Evolutionary conservation across 2,329 filamentous ascomycete genomes (phyloP).

Genomic region (Beauveria sp.): DNA sequence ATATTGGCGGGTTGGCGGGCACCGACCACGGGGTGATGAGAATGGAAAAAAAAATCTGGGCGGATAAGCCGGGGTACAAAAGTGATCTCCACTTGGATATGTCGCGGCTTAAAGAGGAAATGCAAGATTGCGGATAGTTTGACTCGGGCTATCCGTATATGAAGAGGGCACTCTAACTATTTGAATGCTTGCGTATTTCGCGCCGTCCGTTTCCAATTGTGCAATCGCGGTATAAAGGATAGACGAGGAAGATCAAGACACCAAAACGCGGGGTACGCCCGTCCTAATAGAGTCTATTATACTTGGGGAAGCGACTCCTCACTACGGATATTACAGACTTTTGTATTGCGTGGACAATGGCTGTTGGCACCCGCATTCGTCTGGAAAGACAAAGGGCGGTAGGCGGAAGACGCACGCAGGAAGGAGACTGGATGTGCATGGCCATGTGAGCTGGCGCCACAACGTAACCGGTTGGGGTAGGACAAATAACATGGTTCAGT

Average conservation of each 20-base stretch:
- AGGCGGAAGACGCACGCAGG: not conserved
- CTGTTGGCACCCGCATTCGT: not conserved
- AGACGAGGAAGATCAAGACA: no score
- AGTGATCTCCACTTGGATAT: not conserved
- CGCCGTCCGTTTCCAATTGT: no score
- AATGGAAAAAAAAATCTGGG: not conserved
- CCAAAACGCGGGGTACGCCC: not conserved
- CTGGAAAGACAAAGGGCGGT: not conserved
- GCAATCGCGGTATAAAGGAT: no score
- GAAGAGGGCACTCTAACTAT: no score
- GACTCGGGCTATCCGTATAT: not conserved
- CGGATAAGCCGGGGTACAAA: not conserved
- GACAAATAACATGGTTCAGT: not conserved
- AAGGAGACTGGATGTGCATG: not conserved
- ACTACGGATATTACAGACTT: no score
- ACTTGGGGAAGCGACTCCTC: not conserved
- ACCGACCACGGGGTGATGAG: not conserved
- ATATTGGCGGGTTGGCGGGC: not conserved
- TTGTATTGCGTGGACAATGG: not conserved
- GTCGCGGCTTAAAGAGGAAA: constrained; percentile 5
- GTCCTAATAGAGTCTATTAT: not conserved
- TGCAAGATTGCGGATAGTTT: not conserved
- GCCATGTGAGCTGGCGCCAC: not conserved
- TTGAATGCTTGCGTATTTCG: no score
- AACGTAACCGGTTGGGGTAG: not conserved